These are phyloP conservation scores for Moricandia arvensis DNA, from an alignment of 345 rosid species.

Conservation along the genomic window DNA sequence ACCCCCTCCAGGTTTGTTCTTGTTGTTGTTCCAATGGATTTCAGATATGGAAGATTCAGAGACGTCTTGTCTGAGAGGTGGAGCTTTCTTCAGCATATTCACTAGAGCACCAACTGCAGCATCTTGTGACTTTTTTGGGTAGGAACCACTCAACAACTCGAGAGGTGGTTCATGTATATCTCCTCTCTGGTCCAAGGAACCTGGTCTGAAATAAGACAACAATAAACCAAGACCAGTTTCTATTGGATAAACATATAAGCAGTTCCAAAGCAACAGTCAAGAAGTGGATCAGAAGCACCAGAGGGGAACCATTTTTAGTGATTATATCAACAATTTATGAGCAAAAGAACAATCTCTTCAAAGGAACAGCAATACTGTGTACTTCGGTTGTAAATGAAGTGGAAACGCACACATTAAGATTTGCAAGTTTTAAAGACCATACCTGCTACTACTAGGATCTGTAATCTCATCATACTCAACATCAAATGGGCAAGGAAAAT, in stretches of 20 bases:
- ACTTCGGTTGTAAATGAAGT: background rate
- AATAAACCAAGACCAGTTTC: slow-evolving; percentile 3
- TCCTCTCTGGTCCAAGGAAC: slow-evolving; percentile 58
- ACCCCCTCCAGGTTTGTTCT: slow-evolving; percentile 7
- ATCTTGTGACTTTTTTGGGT: slow-evolving; percentile 66
- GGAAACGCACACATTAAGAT: slow-evolving; percentile 9
- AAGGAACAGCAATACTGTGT: background rate
- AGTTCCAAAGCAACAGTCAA: slow-evolving; percentile 1
- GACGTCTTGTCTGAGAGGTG: slow-evolving; percentile 70
- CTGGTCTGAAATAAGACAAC: slow-evolving; percentile 45
- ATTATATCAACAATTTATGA: background rate
- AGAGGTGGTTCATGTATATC: slow-evolving; percentile 39
- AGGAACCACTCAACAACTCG: slow-evolving; percentile 49
- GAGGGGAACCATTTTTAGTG: background rate
- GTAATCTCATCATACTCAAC: slow-evolving; percentile 64
- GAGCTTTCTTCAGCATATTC: slow-evolving; percentile 78
- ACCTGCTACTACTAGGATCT: slow-evolving; percentile 74
- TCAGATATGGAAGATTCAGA: slow-evolving; percentile 41
- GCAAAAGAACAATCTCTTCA: background rate
- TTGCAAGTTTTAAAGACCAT: background rate
- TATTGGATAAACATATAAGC: background rate
- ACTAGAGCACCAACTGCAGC: slow-evolving; percentile 95
- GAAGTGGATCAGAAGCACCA: background rate
- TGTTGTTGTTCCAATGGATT: slow-evolving; percentile 19
- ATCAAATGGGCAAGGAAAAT: slow-evolving; percentile 81